Percentiles rank a stretch among this genome's conserved stretches.
Evolutionary conservation across 805 yeast genomes (phyloP).

Genomic region (Naumovozyma dairenensis): DNA sequence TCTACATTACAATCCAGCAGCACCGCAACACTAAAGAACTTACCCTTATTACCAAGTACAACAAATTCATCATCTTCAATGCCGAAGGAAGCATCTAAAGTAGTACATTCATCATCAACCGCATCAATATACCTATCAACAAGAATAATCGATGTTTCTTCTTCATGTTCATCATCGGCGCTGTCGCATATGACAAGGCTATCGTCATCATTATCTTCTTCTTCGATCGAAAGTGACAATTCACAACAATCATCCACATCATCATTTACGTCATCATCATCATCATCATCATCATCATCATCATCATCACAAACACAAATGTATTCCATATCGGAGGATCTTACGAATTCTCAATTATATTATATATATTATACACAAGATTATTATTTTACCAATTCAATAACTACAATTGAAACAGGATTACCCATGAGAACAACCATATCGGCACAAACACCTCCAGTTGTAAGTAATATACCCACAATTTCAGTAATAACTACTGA

Average conservation of each 20-base stretch:
- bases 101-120: too few species aligned
- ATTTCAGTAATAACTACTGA: slow-evolving; percentile 1
- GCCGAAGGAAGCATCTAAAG: too few species aligned
- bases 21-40: too few species aligned
- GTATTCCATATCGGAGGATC: slow-evolving; percentile 7
- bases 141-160: too few species aligned
- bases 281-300: slow-evolving; percentile 3
- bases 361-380: slow-evolving; percentile 8
- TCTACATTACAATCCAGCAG: neutral
- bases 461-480: slow-evolving; percentile 1
- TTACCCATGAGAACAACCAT: slow-evolving; percentile 4
- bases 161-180: too few species aligned
- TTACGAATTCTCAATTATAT: slow-evolving; percentile 5
- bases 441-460: slow-evolving; percentile 1
- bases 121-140: too few species aligned
- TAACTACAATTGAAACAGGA: slow-evolving; percentile 13
- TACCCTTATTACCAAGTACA: too few species aligned
- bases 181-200: too few species aligned
- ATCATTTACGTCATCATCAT: neutral
- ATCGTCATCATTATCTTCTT: neutral
- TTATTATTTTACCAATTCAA: slow-evolving; percentile 11
- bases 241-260: too few species aligned
- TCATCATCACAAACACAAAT: slow-evolving; percentile 4
- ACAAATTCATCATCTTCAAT: too few species aligned
- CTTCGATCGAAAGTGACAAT: too few species aligned